Evolutionary conservation across 1,284 basidiomycete species (phyloP).

Genomic region (Malassezia obtusa): DNA sequence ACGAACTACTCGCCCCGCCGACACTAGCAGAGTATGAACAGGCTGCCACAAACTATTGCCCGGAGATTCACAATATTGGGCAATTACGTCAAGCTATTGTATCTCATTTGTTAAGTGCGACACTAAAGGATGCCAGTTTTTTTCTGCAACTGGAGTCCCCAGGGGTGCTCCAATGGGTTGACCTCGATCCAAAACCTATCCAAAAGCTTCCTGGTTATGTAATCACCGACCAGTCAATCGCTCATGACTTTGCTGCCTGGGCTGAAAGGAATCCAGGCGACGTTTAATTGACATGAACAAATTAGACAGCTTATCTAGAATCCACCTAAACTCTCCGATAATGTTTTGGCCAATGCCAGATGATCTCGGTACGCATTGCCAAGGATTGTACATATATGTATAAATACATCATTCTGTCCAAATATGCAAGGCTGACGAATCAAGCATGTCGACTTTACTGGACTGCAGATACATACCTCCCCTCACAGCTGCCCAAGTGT

Average conservation of each 20-base stretch:
- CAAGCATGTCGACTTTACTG: too few relatives aligned
- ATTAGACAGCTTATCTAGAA: too few relatives aligned
- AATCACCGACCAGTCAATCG: neutral
- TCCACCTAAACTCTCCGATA: too few relatives aligned
- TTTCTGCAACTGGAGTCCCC: neutral
- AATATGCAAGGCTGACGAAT: too few relatives aligned
- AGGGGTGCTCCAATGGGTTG: neutral
- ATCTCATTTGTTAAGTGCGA: conserved; percentile 2
- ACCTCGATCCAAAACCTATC: conserved; percentile 9
- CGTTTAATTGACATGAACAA: too few relatives aligned
- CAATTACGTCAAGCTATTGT: neutral
- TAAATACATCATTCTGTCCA: too few relatives aligned
- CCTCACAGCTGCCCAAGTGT: too few relatives aligned
- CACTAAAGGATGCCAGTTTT: conserved; percentile 12
- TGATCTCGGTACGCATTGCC: too few relatives aligned
- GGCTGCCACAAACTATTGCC: neutral
- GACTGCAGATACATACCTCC: too few relatives aligned
- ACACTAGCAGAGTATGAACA: neutral
- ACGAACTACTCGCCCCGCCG: neutral
- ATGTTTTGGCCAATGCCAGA: too few relatives aligned
- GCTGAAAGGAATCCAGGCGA: neutral
- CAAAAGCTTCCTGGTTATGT: neutral
- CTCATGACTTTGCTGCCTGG: neutral
- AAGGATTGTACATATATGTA: too few relatives aligned
- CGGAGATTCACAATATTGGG: neutral